Evolutionary conservation across 2,329 filamentous ascomycete species (phyloP), one percentile per base, ranked within the genome.

Genomic region (Cladophialophora carrionii): DNA sequence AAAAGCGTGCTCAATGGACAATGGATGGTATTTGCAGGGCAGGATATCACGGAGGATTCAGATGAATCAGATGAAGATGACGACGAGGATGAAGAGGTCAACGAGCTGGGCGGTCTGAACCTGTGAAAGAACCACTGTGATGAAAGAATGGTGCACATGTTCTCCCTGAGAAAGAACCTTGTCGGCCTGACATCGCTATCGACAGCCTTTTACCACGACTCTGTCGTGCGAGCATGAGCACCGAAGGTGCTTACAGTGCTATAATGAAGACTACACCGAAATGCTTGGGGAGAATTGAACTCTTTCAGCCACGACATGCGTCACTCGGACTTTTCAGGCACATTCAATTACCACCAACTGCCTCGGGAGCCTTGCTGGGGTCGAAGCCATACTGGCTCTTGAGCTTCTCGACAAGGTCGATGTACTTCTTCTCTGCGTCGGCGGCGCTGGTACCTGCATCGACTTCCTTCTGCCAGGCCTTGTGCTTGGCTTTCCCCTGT

Each of bases 401-500:
- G 74, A 96, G 79, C 73, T 82, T 77, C 78, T 92, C 87, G 70
- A 95, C 87, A 67, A 89, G 81, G 71, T 83, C 82, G 73, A 96
- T 85, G 80, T 96, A 97, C 75, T 85, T 81, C 76, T 86, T 83
- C 85, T 96, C 89, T 22, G 92, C 92, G 70, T 87, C 78, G 69
- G 88, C 84, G 67, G 85, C 74, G 67, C 83, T 85, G 71, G 87
- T 76, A 57, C 84, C 85, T 66, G 87, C 83, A 67, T 92, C 85
- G 73, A 86, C 85, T 68, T 87, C 74, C 75, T 87, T 84, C 79
- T 91, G 81, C 92, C 92, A 96, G 61, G 89, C 87, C 73, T 83
- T 84, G 81, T 88, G 86, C 85, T 96, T 96, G 73, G 87, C 87
- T 82, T 95, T 96, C 80, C 82, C 87, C 90, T 92, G 59, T 67